phyloP scores from a whole-genome alignment of 257 asterid species.

The Ligustrum vulgare region DNA sequence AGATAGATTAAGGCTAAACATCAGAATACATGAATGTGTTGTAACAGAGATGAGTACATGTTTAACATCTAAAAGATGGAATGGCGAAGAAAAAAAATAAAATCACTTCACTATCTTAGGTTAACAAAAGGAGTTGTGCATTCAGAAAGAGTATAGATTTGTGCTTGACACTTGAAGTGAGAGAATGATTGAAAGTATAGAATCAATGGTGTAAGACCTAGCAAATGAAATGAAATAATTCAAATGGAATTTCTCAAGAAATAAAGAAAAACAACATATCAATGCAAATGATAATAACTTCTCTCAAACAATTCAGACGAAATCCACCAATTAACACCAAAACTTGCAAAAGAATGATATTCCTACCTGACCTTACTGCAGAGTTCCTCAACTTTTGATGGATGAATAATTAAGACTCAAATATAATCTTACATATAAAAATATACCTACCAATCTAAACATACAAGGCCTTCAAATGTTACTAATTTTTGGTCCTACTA shows the following conservation, averaged over 20 bases:
- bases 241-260: conserved; percentile 4
- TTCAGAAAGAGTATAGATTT: conserved; percentile 70
- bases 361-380: too few relatives aligned
- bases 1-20: too few relatives aligned
- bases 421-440: too few relatives aligned
- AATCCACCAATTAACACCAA: too few relatives aligned
- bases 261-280: neutral
- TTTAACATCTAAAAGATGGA: conserved; percentile 10
- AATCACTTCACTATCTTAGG: conserved; percentile 68
- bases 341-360: too few relatives aligned
- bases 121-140: conserved; percentile 89
- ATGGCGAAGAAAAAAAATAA: conserved; percentile 5
- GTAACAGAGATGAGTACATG: conserved; percentile 16
- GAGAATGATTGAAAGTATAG: conserved; percentile 65
- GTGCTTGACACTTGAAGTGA: conserved; percentile 88
- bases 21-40: too few relatives aligned
- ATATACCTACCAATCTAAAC: too few relatives aligned
- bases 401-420: too few relatives aligned
- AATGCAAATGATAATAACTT: conserved; percentile 2
- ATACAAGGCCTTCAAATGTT: too few relatives aligned
- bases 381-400: too few relatives aligned
- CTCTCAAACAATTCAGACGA: too few relatives aligned
- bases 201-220: conserved; percentile 89
- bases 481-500: too few relatives aligned
- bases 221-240: conserved; percentile 23